Evolutionary conservation across 169 alveolate species (phyloP), one percentile per base, ranked within the genome.

Genomic region (Neospora caninum): DNA sequence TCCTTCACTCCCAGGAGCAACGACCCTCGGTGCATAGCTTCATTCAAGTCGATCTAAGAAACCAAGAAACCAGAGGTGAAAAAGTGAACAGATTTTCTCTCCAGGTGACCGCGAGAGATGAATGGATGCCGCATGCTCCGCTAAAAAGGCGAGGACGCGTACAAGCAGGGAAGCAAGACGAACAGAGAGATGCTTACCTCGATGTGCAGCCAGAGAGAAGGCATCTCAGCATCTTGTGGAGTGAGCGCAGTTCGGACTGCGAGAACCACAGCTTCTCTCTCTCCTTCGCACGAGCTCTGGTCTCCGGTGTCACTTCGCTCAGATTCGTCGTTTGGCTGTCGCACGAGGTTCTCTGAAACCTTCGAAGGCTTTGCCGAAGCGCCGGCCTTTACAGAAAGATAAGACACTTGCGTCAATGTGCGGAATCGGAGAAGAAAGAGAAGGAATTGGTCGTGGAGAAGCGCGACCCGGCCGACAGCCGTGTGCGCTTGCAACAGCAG

Each of bases 401-500:
- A 42, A 41, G 67, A 82, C 31, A 42, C 38, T 41, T 38, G 54
- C 41, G 64, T 42, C 43, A 82, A 49, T 1, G 89, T 82, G 34
- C 69, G 67, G 88, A 92, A 92, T n/a, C 92, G 82, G 20, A 41
- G 92, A 13, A 92, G 92, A 58, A 92, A 58, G 42, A 92, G 95
- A 82, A 83, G 92, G 43, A 92, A 58, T 80, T 92, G 95, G 88
- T 92, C 95, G 67, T 92, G 95, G 45, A 92, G 88, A 41, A 92
- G 89, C 41, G 95, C 95, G 88, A 69, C 88, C 41, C 92, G 82
- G 18, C 95, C 95, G 34, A 89, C 92, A 38, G 95, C 92, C 45
- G 95, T 89, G 78, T 92, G 95, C 80, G 89, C 95, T 34, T 84
- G 95, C 80, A 92, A 80, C 58, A 92, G 88, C 88, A 92, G 92